Percentiles rank a stretch among this genome's conserved stretches.
phyloP scores from a whole-genome alignment of 768 basidiomycete genomes.

The Russula ochroleuca region DNA sequence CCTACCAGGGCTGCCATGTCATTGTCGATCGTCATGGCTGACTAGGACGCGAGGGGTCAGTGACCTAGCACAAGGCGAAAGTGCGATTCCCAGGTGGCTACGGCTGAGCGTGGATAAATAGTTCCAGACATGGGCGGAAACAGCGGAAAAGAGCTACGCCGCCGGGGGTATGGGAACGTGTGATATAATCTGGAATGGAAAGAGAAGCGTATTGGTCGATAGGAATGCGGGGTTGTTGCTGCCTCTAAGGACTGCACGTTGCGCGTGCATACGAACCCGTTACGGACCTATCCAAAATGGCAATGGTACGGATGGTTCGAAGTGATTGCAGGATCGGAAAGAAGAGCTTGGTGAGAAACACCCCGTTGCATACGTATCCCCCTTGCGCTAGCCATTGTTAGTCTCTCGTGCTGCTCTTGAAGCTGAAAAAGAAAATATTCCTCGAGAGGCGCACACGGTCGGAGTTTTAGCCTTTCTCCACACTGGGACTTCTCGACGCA shows the following conservation, averaged over 20 bases:
- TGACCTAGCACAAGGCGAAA: background rate
- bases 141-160: background rate
- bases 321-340: too few species aligned
- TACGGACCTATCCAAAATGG: background rate
- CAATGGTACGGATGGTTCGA: too few species aligned
- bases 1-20: slow-evolving; percentile 38
- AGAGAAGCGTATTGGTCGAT: background rate
- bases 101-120: slow-evolving; percentile 7
- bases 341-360: too few species aligned
- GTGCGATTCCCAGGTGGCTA: too few species aligned
- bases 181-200: background rate
- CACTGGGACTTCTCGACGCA: too few species aligned
- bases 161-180: background rate
- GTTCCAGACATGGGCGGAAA: background rate
- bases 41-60: background rate
- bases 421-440: too few species aligned
- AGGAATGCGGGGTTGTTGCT: background rate
- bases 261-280: too few species aligned
- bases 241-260: background rate
- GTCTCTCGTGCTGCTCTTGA: too few species aligned
- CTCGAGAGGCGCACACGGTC: too few species aligned
- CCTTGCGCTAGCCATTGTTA: background rate
- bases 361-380: background rate
- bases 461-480: too few species aligned
- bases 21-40: slow-evolving; percentile 31